Evolutionary conservation across 805 yeast genomes (phyloP), one percentile per base, ranked within the genome.

Genomic region (Wickerhamomyces strasburgensis): DNA sequence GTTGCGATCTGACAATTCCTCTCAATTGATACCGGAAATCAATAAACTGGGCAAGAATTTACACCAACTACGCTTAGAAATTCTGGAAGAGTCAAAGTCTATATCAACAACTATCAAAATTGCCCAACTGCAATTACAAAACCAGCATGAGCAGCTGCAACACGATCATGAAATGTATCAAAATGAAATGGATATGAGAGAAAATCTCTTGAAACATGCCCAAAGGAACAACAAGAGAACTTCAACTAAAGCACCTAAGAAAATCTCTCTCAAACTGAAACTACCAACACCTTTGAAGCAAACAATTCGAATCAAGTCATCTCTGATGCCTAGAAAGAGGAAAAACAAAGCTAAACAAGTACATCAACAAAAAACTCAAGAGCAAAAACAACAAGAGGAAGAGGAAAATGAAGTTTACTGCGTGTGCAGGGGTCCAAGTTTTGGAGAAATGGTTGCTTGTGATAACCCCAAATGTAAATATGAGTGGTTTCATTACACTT

Each of bases 361-460:
- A 14, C 23, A 10, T 8, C 29, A 21, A 15, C 14, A 9, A 19
- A 21, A 27, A 21, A 31, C 16, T 23, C 35, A 19, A 36, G 40
- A 30, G 14, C 30, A 29, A 18, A 29, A 29, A 3, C 30, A 33
- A n/a, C 36, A 27, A 11, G 39, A 37, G 9, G 49, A 43, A 3
- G 51, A 39, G n/a, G 53, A 46, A 9, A 43, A 43, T 7, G 47
- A 35, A 13, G 33, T 49, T 1, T 77, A 72, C 46, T 77, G 83
- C 44, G 35, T 62, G 11, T 77, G 84, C 42, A 55, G 64, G 5
- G 58, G 61, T 5, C 63, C 61, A 1, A 67, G 75, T 6, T 61
- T 52, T 38, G 97, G 97, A 1, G 75, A 74, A 35, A 90, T 90
- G 98, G 73, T 90, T 44, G 96, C 90, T 0, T 90, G 98, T 60